These are phyloP conservation scores for Kwoniella sp. DNA, from an alignment of 768 basidiomycete genomes.

Conservation along the genomic window DNA sequence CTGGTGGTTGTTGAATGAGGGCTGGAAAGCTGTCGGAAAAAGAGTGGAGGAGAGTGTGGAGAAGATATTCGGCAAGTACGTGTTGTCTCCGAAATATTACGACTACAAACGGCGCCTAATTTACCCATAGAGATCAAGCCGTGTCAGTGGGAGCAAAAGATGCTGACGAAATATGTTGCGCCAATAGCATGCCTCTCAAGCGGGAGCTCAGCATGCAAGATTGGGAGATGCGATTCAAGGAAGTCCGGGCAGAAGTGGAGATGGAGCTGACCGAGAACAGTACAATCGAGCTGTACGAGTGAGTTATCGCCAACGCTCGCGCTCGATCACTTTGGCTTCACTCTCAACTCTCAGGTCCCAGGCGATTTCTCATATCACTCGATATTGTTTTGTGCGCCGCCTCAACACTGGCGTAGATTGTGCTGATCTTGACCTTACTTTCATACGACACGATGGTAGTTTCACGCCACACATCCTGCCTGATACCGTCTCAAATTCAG, in stretches of 20 bases:
- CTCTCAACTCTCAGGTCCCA: background rate
- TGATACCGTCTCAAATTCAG: constrained; percentile 11
- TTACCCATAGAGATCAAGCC: no score
- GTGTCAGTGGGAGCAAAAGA: no score
- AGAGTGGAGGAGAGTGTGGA: constrained; percentile 74
- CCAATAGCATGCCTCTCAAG: constrained; percentile 80
- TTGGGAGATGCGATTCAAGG: constrained; percentile 68
- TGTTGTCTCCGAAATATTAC: no score
- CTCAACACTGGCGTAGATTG: no score
- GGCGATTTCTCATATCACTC: no score
- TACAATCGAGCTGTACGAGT: constrained; percentile 57
- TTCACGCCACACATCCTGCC: constrained; percentile 62
- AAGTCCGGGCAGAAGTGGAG: constrained; percentile 77
- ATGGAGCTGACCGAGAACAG: constrained; percentile 60
- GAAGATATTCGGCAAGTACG: constrained; percentile 81
- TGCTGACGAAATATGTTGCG: background rate
- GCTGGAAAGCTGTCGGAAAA: constrained; percentile 81
- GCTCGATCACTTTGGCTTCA: no score
- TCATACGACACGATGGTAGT: constrained; percentile 16
- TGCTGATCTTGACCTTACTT: background rate
- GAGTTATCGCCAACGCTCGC: no score
- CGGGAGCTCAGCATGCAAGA: constrained; percentile 71
- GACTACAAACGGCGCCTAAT: no score
- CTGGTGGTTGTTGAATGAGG: constrained; percentile 91
- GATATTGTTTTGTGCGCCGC: no score